Conservation (phyloP, 352 stramenopile species). For the Blastocystis sp. region DNA sequence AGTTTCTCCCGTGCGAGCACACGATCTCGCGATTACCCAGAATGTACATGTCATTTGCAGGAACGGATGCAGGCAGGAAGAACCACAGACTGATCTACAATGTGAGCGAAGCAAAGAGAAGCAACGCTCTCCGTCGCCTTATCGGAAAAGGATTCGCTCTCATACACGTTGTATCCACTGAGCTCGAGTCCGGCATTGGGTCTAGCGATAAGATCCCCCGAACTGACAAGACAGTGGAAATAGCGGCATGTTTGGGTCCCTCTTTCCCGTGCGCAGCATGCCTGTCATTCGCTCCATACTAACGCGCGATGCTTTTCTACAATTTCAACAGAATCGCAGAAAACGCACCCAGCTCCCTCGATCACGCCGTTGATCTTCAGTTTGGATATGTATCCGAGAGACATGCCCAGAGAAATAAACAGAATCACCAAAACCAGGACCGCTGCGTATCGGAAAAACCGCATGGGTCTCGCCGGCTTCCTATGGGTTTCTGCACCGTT, state of each 20-base stretch:
- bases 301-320: conserved; percentile 8
- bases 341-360: background rate
- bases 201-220: background rate
- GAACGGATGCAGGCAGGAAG: background rate
- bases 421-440: background rate
- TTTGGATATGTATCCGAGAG: conserved; percentile 40
- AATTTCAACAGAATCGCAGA: background rate
- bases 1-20: background rate
- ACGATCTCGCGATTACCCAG: conserved; percentile 51
- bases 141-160: background rate
- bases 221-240: conserved; percentile 10
- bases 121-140: background rate
- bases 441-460: background rate
- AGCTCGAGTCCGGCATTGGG: conserved; percentile 42
- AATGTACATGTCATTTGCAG: conserved; percentile 14
- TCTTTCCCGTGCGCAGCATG: too few relatives aligned
- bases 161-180: conserved; percentile 48
- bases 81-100: conserved; percentile 47
- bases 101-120: background rate
- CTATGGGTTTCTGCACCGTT: background rate
- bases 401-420: conserved; percentile 6
- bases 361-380: background rate
- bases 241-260: background rate
- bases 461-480: background rate
- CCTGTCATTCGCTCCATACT: too few relatives aligned